Percentiles rank a stretch among this genome's conserved stretches.
phyloP scores from a whole-genome alignment of 768 basidiomycete genomes.

The Amanita thiersii region DNA sequence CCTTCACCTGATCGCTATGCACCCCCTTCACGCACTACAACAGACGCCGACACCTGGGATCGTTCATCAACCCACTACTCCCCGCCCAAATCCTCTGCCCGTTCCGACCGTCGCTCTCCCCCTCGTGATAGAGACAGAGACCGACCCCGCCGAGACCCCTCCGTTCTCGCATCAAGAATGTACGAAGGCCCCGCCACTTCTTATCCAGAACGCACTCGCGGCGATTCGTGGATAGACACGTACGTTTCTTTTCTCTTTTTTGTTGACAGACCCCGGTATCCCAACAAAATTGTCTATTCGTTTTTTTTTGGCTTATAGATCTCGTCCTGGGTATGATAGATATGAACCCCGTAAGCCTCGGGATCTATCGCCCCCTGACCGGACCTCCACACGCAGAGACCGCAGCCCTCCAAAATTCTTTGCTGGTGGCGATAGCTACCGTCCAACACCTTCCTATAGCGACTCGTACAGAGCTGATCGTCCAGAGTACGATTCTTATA shows the following conservation, averaged over 20 bases:
- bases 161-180: conserved; percentile 5
- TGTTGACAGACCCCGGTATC: too few species aligned
- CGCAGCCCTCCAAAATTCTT: background rate
- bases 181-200: background rate
- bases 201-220: conserved; percentile 2
- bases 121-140: background rate
- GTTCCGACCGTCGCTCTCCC: background rate
- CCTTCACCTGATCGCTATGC: conserved; percentile 47
- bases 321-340: background rate
- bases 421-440: conserved; percentile 40
- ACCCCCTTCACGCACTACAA: conserved; percentile 25
- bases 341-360: background rate
- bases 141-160: background rate
- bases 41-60: conserved; percentile 41
- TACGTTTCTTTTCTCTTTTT: background rate
- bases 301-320: background rate
- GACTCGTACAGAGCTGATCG: conserved; percentile 28
- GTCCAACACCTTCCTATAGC: conserved; percentile 33
- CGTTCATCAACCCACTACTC: conserved; percentile 32
- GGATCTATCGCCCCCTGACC: background rate
- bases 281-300: background rate
- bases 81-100: background rate
- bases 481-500: conserved; percentile 39
- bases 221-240: conserved; percentile 4
- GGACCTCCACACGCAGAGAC: background rate